Conservation (phyloP, 345 rosid species). For the Salix koriyanagi region DNA sequence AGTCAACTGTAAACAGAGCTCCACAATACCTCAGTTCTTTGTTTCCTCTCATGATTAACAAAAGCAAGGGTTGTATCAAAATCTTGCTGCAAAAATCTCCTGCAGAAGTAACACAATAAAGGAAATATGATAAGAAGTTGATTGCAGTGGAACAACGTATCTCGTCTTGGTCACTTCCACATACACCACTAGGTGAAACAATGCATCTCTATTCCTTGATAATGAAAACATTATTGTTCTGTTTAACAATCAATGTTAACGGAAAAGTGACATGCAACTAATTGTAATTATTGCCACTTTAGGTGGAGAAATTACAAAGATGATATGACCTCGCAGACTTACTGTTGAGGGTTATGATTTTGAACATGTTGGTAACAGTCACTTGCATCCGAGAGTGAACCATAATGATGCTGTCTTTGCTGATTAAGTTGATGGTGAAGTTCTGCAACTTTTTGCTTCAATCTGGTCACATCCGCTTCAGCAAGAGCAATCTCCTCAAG, state of each 20-base stretch:
- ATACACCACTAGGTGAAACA: not conserved
- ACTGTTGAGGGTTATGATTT: constrained; percentile 78
- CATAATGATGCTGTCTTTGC: constrained; percentile 81
- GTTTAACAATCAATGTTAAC: not conserved
- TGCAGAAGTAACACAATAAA: constrained; percentile 31
- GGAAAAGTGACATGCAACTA: constrained; percentile 3
- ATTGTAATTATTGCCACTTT: not conserved
- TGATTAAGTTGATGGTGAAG: constrained; percentile 97
- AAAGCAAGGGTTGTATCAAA: constrained; percentile 89
- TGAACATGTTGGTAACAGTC: constrained; percentile 73
- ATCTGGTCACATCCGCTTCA: constrained; percentile 97
- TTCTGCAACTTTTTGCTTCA: constrained; percentile 98
- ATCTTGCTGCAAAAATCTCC: constrained; percentile 90
- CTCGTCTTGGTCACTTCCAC: not conserved
- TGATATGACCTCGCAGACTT: constrained; percentile 31
- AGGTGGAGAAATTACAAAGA: not conserved
- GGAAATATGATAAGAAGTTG: not conserved
- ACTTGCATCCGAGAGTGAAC: constrained; percentile 72
- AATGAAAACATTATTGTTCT: not conserved
- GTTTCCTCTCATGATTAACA: constrained; percentile 86
- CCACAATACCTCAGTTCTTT: constrained; percentile 63
- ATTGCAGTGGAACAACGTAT: not conserved
- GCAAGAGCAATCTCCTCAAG: constrained; percentile 99
- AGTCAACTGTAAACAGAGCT: constrained; percentile 8
- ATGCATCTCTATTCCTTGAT: not conserved